Evolutionary conservation across 495 filamentous ascomycete species (phyloP), one percentile per base, ranked within the genome.

Genomic region (Ascobolus immersus): DNA sequence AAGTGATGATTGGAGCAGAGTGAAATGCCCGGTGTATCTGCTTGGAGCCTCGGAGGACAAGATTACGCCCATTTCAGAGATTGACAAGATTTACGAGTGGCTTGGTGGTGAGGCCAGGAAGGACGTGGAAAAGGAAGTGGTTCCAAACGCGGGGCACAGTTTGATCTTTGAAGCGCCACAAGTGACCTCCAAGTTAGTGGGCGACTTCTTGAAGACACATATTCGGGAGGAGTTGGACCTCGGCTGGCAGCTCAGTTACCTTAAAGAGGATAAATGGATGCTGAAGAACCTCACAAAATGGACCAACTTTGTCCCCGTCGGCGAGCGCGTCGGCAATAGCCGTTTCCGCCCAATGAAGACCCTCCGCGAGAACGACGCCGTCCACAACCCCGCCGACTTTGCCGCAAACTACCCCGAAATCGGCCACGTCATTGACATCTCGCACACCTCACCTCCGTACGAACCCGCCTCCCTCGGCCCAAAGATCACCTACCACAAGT

Each of bases 271-370:
- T 9, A 94, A 94, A 55, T 93, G 84, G 84, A 82, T 92, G 48
- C 77, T 94, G 37, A 93, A 94, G 58, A 94, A 94, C 50, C 66
- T 92, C 9, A 70, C 61, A 36, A 93, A 93, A 44, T 94, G 84
- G 84, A 61, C 74, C 42, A 64, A 66, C 19, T 73, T 89, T 1
- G 50, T 54, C 6, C 72, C 81, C 2, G 76, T 91, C 14, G 86
- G 78, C 1, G 59, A 63, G 15, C 68, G 71, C 4, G 84, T 94
- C 29, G 67, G 53, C 4, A 66, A 69, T 19, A 58, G 75, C 11
- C 25, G 11, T n/a, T 90, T 92, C 50, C 65, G 72, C 2, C 78
- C 77, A 3, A 70, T 92, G 56, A 92, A 92, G 51, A 76, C 73
- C 34, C 55, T 77, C 6, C 59, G 72, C 2, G 69, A 75, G 46